These are phyloP conservation scores for Trichoderma citrinoviride DNA, from an alignment of 2,329 filamentous ascomycete genomes.

Conservation along the genomic window DNA sequence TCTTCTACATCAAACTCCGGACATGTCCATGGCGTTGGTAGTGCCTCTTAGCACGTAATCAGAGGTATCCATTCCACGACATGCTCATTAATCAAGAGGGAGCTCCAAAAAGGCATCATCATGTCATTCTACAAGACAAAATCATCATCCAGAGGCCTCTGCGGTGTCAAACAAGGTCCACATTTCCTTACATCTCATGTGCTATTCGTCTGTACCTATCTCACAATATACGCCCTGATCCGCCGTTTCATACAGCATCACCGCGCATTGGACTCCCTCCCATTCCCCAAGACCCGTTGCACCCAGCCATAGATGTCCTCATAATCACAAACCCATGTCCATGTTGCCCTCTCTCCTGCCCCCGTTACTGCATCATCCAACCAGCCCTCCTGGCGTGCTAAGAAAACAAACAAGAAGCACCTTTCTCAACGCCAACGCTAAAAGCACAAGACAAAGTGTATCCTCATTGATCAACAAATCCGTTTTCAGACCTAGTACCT, in stretches of 20 bases:
- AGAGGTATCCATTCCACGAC: neutral
- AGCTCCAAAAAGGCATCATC: neutral
- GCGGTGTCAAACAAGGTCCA: neutral
- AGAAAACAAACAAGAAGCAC: neutral
- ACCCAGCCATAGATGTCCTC: neutral
- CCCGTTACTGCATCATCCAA: constrained; percentile 9
- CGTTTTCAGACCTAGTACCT: constrained; percentile 4
- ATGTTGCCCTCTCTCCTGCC: neutral
- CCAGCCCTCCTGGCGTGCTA: neutral
- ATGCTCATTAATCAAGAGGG: neutral
- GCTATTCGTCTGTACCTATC: neutral
- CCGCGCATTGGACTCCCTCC: neutral
- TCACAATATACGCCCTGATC: neutral
- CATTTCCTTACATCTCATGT: constrained; percentile 7
- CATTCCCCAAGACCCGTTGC: neutral
- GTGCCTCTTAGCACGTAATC: neutral
- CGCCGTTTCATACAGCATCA: constrained; percentile 16
- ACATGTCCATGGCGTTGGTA: too few relatives aligned
- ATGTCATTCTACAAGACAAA: neutral
- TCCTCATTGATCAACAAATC: constrained; percentile 13
- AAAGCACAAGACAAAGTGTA: constrained; percentile 19
- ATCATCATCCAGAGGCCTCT: neutral
- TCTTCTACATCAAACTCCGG: neutral
- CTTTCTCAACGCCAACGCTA: constrained; percentile 8
- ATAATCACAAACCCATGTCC: neutral